Evolutionary conservation across 2,329 filamentous ascomycete species (phyloP), one percentile per base, ranked within the genome.

Genomic region (Sporothrix globosa): DNA sequence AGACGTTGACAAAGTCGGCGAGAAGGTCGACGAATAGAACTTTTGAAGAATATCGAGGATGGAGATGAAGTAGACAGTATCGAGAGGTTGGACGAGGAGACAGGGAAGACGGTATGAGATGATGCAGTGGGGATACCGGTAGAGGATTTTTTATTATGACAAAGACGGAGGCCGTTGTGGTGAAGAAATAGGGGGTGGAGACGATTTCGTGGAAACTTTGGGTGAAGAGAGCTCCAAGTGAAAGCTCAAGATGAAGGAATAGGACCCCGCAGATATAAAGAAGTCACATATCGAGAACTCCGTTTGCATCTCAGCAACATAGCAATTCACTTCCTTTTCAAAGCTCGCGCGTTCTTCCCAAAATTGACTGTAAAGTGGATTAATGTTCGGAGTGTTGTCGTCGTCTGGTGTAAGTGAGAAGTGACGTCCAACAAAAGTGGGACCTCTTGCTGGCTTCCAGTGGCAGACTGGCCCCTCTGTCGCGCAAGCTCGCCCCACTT

Each of bases 341-440:
- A 58, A 13, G 34, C 14, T 21, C 9, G 13, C 1, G n/a, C 3
- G 2, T 34, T 17, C 11, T 4, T 4, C 17, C 19, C 5, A 9
- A 21, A 30, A 30, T 34, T 27, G 27, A n/a, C 17, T 2, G 17
- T 17, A 30, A 30, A 44, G 2, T 44, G 41, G 41, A 17, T 13
- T 14, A 10, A 11, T n/a, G 4, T 34, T 4, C 34, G 17, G 48
- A 48, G 44, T 48, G 44, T 4, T 56, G 30, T 3, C 17, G 10
- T n/a, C 21, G 30, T n/a, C 48, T n/a, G 48, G 17, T 50, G 9
- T 50, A n/a, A 50, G 61, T 65, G 61, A 34, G 14, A 50, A 65
- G 61, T 65, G 61, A 50, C 14, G 6, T 34, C 14, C 11, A 44
- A 44, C 14, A 50, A 65, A 46, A 65, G 61, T 65, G 61, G 61